Evolutionary conservation across 1,139 yeast genomes (phyloP), one percentile per base, ranked within the genome.

Genomic region (Suhomyces terraborum): DNA sequence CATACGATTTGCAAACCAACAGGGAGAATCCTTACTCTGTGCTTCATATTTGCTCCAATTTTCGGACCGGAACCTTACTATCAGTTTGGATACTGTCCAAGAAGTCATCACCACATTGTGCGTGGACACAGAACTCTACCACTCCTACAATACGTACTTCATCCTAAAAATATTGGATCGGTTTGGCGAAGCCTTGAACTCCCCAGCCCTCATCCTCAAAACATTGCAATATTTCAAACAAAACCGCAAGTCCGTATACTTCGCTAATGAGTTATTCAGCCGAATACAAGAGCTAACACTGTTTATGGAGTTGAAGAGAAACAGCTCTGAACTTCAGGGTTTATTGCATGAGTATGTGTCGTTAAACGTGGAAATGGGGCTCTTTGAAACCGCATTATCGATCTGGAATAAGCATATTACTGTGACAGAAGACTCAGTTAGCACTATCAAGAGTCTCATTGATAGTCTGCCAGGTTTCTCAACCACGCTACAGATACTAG

Each of bases 21-120:
- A 36, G 4, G 68, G 69, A 2, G 66, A 64, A 10, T 54, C 53
- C 9, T 32, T 62, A 10, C 40, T 62, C 6, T 66, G 62, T 4
- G 36, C 60, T 4, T 51, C 63, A 32, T 59, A 42, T 29, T 21
- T 43, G 4, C 26, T 41, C 19, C 38, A 34, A 10, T 36, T 51
- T 12, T 14, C 18, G 3, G 20, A 38, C 4, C 28, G 17, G 1
- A 37, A 36, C 4, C 23, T 47, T 13, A 19, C 9, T 4, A 25
- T 50, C 5, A 39, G 35, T 8, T 8, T 10, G 9, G 40, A 39
- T 9, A 32, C 41, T n/a, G 23, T 46, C 10, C 34, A 21, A 4
- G 24, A 34, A 10, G 36, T 49, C 8, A 18, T 52, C 19, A 26
- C 31, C 5, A 17, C 50, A 1, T 33, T 51, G 16, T 36, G 45